Conservation (phyloP, 179 eudicot genomes). For the Silene vulgaris region DNA sequence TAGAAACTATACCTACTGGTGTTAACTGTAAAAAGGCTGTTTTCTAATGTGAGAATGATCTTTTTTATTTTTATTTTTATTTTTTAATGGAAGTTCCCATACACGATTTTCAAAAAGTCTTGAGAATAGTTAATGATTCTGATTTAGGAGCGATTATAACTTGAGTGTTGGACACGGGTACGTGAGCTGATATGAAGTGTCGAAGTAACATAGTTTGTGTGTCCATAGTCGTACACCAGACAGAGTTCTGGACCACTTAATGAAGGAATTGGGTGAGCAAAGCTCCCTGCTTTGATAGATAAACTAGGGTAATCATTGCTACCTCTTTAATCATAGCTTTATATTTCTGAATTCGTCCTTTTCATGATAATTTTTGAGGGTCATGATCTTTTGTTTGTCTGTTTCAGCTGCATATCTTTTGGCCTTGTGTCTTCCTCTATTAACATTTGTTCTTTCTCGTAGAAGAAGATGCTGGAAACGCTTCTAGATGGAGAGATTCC, state of each 20-base stretch:
- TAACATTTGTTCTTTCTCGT: conserved; percentile 24
- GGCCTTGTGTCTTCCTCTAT: neutral
- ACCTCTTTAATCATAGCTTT: neutral
- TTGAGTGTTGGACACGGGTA: too few relatives aligned
- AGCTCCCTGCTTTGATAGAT: too few relatives aligned
- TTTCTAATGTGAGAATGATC: neutral
- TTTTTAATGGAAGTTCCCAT: too few relatives aligned
- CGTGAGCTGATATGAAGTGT: too few relatives aligned
- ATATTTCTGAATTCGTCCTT: neutral
- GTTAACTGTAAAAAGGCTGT: neutral
- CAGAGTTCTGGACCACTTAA: too few relatives aligned
- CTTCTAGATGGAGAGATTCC: conserved; percentile 81
- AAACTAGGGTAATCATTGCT: too few relatives aligned
- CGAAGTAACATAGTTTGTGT: too few relatives aligned
- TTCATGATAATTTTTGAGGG: neutral
- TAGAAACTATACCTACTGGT: neutral
- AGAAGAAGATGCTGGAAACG: conserved; percentile 61
- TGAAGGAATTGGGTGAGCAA: too few relatives aligned
- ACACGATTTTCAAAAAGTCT: too few relatives aligned
- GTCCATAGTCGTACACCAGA: too few relatives aligned
- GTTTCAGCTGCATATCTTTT: neutral
- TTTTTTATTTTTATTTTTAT: neutral
- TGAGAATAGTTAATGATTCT: too few relatives aligned
- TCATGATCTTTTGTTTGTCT: neutral
- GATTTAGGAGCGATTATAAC: too few relatives aligned